Evolutionary conservation across 108 stramenopile species (phyloP), one percentile per base, ranked within the genome.

Genomic region (Nannochloropsis gaditana): DNA sequence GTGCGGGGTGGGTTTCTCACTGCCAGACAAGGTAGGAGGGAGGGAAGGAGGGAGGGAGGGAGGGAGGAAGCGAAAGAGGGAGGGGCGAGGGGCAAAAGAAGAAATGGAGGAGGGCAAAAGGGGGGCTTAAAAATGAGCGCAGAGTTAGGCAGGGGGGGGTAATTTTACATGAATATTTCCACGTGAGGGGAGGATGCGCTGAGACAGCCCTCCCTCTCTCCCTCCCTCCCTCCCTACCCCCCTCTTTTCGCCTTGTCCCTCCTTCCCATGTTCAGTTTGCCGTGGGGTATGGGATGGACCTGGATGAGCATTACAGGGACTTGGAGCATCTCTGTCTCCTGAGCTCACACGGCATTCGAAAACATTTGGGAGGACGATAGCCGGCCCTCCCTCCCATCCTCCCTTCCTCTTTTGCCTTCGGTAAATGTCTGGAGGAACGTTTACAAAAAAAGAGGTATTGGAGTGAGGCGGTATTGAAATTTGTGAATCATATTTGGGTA

Each of bases 31-130:
- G 59, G 59, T 73, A 73, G 59, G 5, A 73, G n/a, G 59, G 59
- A 73, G n/a, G 59, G 59, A 4, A 73, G 59, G 59, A 73, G n/a
- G 59, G 59, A 73, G 59, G 59, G 59, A 73, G 59, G 59, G 59
- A 4, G 5, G 4, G n/a, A 50, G 47, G 47, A 11, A 50, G 9
- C 10, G 47, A 50, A 50, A 11, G 11, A 10, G 47, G 47, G 47
- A n/a, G n/a, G n/a, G n/a, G n/a, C n/a, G n/a, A n/a, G n/a, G n/a
- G n/a, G n/a, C n/a, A n/a, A n/a, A n/a, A n/a, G n/a, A n/a, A n/a
- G n/a, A n/a, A n/a, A n/a, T n/a, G n/a, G n/a, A n/a, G n/a, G n/a
- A n/a, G n/a, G n/a, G n/a, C n/a, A n/a, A n/a, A n/a, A n/a, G n/a
- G n/a, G n/a, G n/a, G n/a, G n/a, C n/a, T n/a, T n/a, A n/a, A n/a